phyloP scores from a whole-genome alignment of 306 rosid species.

The Macrotyloma uniflorum region DNA sequence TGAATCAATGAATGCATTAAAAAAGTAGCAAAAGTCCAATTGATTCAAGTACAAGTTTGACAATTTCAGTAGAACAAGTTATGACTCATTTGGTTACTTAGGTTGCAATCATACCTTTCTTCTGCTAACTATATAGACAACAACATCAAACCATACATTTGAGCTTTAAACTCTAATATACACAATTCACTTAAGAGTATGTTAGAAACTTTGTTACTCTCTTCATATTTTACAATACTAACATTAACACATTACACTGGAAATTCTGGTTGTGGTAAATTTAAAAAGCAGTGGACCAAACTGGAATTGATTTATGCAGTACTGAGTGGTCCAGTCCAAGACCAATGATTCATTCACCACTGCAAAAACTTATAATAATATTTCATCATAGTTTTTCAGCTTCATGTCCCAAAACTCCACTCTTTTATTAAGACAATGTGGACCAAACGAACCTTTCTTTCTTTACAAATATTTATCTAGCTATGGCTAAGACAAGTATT shows the following conservation, averaged over 20 bases:
- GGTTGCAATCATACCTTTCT: too few species aligned
- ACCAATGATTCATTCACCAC: neutral
- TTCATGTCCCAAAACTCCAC: neutral
- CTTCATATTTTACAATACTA: too few species aligned
- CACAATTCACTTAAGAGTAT: too few species aligned
- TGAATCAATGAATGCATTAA: neutral
- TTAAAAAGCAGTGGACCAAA: constrained; percentile 5
- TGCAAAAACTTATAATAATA: neutral
- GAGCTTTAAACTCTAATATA: too few species aligned
- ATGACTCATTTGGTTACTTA: neutral
- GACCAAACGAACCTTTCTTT: too few species aligned
- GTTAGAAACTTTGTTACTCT: too few species aligned
- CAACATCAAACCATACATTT: too few species aligned
- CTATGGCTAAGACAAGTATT: too few species aligned
- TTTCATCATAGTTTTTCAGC: neutral
- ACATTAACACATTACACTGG: too few species aligned
- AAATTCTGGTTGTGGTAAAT: too few species aligned
- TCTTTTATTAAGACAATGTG: neutral
- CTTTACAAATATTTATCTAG: too few species aligned
- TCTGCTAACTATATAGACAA: too few species aligned
- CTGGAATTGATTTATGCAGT: neutral
- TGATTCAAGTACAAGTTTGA: neutral
- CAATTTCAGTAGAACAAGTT: neutral
- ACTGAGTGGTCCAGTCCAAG: neutral
- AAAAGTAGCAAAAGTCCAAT: neutral